Conservation (phyloP, 805 yeast species). For the Metschnikowia chrysomelidarum region DNA sequence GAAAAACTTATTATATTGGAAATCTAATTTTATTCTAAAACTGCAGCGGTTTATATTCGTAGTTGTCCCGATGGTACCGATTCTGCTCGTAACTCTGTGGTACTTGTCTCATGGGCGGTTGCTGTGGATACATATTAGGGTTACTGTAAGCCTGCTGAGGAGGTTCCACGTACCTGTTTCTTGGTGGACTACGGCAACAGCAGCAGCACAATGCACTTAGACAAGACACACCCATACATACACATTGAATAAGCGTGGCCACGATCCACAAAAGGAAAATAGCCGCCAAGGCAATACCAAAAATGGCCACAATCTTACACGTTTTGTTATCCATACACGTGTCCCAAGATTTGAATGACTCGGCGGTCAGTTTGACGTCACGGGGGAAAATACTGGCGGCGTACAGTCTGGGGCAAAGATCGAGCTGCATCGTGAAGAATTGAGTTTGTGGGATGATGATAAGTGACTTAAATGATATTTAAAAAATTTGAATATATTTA, state of each 20-base stretch:
- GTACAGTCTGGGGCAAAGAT: constrained; percentile 13
- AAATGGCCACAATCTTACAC: constrained; percentile 76
- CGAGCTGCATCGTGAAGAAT: constrained; percentile 10
- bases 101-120: constrained; percentile 17
- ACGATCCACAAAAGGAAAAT: constrained; percentile 56
- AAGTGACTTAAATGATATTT: background rate
- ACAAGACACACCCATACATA: constrained; percentile 50
- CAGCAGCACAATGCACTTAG: constrained; percentile 47
- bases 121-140: constrained; percentile 34
- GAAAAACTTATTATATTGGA: background rate
- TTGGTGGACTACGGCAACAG: constrained; percentile 38
- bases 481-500: too few species aligned
- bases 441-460: background rate
- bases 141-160: constrained; percentile 26
- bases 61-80: constrained; percentile 8
- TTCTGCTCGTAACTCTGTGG: constrained; percentile 12
- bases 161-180: constrained; percentile 19
- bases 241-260: constrained; percentile 52
- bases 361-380: constrained; percentile 37
- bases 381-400: constrained; percentile 9
- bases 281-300: constrained; percentile 60
- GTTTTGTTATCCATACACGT: constrained; percentile 75
- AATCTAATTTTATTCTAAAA: background rate
- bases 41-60: constrained; percentile 14
- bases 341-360: constrained; percentile 66